A percentile compares a stretch with the other conserved stretches of the same genome.
phyloP scores from a whole-genome alignment of 2,329 filamentous ascomycete genomes.

The Colletotrichum tamarilloi region DNA sequence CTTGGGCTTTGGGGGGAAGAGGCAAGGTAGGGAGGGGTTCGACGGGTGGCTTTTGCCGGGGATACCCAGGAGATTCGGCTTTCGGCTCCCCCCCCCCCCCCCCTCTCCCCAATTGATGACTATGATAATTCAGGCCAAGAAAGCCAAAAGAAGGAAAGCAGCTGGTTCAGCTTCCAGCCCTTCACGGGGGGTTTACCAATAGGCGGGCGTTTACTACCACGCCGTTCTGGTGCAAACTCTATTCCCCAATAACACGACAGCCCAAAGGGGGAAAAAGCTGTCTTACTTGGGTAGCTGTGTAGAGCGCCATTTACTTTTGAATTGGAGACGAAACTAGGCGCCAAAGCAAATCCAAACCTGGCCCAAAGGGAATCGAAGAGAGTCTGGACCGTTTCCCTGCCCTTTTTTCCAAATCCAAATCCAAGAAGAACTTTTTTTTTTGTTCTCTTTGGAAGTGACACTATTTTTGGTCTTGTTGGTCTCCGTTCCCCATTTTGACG shows the following conservation, averaged over 20 bases:
- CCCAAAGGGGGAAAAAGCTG: neutral
- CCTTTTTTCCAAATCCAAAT: neutral
- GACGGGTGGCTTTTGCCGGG: conserved; percentile 18
- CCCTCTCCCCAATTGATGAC: conserved; percentile 2
- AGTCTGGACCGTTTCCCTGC: neutral
- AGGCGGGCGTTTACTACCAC: neutral
- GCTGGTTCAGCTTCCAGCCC: neutral
- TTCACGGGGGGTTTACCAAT: neutral
- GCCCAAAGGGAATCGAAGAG: neutral
- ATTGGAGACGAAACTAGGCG: neutral
- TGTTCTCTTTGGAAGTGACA: neutral
- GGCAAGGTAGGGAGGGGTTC: neutral
- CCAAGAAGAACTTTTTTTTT: neutral
- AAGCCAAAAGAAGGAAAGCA: neutral
- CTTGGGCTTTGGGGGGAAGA: neutral
- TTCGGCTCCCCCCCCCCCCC: conserved; percentile 20
- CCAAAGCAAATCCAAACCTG: neutral
- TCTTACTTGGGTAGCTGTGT: neutral
- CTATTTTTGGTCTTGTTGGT: conserved; percentile 13
- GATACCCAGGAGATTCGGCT: conserved; percentile 23
- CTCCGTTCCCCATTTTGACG: conserved; percentile 4
- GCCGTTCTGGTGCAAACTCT: neutral
- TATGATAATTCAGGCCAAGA: neutral
- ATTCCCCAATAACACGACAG: neutral
- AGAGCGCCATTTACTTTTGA: neutral